phyloP scores from a whole-genome alignment of 306 rosid genomes.

The Begonia masoniana region DNA sequence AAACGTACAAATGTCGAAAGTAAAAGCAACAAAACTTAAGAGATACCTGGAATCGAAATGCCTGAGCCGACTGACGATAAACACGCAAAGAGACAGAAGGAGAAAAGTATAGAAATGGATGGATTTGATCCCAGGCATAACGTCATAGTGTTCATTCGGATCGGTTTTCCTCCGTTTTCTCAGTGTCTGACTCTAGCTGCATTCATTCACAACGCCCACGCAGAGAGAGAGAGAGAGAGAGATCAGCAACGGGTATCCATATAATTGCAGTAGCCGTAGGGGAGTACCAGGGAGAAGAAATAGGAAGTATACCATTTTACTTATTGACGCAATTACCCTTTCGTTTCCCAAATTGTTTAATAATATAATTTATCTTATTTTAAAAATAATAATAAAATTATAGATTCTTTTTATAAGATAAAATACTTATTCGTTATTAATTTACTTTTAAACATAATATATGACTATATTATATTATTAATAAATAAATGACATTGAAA shows the following conservation, averaged over 20 bases:
- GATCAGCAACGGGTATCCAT: neutral
- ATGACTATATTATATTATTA: no score
- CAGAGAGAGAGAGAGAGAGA: neutral
- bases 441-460: no score
- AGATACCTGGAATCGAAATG: neutral
- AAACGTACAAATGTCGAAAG: neutral
- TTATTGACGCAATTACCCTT: no score
- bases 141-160: neutral
- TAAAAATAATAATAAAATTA: no score
- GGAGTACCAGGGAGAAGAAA: no score
- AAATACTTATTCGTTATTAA: no score
- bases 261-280: no score
- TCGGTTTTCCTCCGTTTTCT: neutral
- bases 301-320: no score
- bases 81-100: neutral
- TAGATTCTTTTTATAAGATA: no score
- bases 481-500: no score
- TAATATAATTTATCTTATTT: no score
- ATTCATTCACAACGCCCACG: neutral
- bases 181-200: neutral
- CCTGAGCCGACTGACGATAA: neutral
- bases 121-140: neutral
- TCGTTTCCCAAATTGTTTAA: no score
- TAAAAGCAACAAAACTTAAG: neutral
- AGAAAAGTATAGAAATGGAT: neutral